A percentile compares a stretch with the other conserved stretches of the same genome.
phyloP scores from a whole-genome alignment of 176 grass and related monocot genomes.

The Carex cristatella region DNA sequence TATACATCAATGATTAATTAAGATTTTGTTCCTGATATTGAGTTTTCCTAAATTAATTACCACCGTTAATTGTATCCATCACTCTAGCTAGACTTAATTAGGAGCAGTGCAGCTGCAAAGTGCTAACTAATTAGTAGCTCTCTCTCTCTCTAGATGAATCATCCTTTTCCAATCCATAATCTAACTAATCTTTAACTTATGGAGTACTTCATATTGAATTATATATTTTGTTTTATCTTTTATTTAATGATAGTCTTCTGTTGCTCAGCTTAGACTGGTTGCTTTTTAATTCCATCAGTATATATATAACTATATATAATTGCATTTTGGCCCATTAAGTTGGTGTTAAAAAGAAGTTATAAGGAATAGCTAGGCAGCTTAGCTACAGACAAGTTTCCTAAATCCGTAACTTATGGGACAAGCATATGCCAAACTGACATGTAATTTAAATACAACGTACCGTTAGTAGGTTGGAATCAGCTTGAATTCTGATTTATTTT shows the following conservation, averaged over 20 bases:
- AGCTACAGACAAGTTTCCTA: conserved; percentile 1
- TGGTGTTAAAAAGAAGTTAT: conserved; percentile 1
- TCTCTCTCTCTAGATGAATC: neutral
- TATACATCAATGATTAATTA: neutral
- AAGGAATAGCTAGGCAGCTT: neutral
- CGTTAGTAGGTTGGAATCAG: conserved; percentile 19
- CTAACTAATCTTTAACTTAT: conserved; percentile 11
- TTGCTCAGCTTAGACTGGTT: neutral
- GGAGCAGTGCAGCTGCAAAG: neutral
- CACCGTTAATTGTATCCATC: neutral
- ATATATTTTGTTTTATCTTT: neutral
- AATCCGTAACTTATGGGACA: conserved; percentile 19
- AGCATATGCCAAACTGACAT: neutral
- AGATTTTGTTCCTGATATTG: neutral
- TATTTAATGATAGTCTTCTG: neutral
- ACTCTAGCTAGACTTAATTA: neutral
- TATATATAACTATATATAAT: neutral
- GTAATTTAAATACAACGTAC: neutral
- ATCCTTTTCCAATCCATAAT: conserved; percentile 6
- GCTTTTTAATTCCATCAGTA: neutral
- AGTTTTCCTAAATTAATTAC: neutral
- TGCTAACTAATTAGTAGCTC: neutral
- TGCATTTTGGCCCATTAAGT: neutral
- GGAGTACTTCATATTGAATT: neutral
- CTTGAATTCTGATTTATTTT: neutral